Conservation (phyloP, 2,329 filamentous ascomycete genomes). For the Phaeosphaeria sp. region DNA sequence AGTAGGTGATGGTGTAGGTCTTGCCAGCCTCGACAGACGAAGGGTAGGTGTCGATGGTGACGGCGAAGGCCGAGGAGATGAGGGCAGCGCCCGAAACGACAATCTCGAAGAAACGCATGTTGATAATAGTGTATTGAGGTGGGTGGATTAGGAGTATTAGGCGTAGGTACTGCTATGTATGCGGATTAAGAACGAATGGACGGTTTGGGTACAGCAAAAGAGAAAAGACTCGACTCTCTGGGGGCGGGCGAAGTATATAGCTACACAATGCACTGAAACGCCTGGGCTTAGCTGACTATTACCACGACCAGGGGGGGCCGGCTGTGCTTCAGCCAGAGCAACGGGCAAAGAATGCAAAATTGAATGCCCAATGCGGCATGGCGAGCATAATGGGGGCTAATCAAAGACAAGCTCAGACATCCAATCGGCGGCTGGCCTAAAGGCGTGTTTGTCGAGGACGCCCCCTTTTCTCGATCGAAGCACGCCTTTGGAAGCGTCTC, state of each 20-base stretch:
- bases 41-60: constrained; percentile 56
- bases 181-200: constrained; percentile 36
- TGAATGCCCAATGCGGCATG: constrained; percentile 27
- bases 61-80: constrained; percentile 53
- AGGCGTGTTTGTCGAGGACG: constrained; percentile 11
- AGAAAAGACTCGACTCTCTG: constrained; percentile 20
- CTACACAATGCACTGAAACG: background rate
- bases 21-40: constrained; percentile 57
- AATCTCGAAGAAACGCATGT: constrained; percentile 60
- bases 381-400: constrained; percentile 26
- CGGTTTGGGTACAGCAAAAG: constrained; percentile 12
- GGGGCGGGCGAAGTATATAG: constrained; percentile 5
- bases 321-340: constrained; percentile 38
- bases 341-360: constrained; percentile 44
- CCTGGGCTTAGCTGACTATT: constrained; percentile 20
- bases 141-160: constrained; percentile 7
- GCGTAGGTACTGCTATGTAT: background rate
- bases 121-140: constrained; percentile 26
- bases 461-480: constrained; percentile 22
- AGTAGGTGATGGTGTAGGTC: constrained; percentile 58
- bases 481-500: constrained; percentile 11
- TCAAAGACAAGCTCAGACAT: constrained; percentile 22
- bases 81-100: constrained; percentile 53
- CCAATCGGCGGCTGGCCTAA: constrained; percentile 31
- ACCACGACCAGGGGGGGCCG: constrained; percentile 3